Base-by-base conservation (phyloP, 129 eudicot genomes). In the Glebionis coronaria region DNA sequence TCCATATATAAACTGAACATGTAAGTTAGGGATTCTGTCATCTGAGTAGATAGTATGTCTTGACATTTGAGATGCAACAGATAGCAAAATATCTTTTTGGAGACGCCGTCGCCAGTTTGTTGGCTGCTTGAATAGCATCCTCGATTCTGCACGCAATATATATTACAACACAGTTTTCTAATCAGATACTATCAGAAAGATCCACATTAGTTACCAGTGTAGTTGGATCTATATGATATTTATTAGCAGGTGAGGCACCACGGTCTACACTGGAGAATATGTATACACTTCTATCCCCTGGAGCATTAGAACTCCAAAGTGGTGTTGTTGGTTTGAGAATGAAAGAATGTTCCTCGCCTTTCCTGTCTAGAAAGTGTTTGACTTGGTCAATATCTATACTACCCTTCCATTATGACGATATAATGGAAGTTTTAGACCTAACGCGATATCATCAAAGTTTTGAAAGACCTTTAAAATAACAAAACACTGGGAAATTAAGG, bases 41-140 rank as follows among this genome's bases (percentile, higher is more conserved):
- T 79, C 56, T 58, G 79, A 65, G 45, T 76, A 81, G 12, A 82
- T 74, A 72, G 80, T 70, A 76, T 83, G 88, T 70, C 63, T 79
- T n/a, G 93, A 85, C 83, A 83, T 87, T 81, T 91, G 90, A 79
- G 97, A 85, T 57, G 97, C 86, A 80, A 91, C 97, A 52, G 97
- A 87, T 67, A 91, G 81, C 84, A 91, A 75, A 59, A 91, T 83
- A 72, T 87, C 96, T 75, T 82, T 77, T 55, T 93, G 81, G 68
- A 85, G 70, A 44, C 92, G 84, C 35, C 96, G 97, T 40, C 85
- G 83, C 95, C 97, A 91, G 79, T 82, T 83, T 12, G 96, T 91
- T 53, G 86, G 83, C 62, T 91, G 89, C 90, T 91, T 91, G 73
- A 87, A 91, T 68, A 91, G 84, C 78, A 91, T 71, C 80, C 84